A percentile compares a stretch with the other conserved stretches of the same genome.
These are phyloP conservation scores for Ophiobolus disseminans DNA, from an alignment of 2,329 filamentous ascomycete species.

Conservation along the genomic window DNA sequence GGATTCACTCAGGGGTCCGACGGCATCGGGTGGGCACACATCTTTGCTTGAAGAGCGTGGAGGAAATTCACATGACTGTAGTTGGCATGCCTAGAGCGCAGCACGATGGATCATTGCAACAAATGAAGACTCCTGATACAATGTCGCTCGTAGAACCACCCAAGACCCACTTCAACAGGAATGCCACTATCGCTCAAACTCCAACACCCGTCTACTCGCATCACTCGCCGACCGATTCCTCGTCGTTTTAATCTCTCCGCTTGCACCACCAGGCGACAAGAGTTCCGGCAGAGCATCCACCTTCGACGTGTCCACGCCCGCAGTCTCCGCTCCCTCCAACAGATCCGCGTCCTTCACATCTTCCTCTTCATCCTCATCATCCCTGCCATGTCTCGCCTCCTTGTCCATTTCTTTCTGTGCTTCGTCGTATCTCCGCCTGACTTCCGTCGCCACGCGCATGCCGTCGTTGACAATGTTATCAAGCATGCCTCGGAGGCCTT, in stretches of 20 bases:
- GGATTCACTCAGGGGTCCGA: no score
- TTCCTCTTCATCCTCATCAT: constrained; percentile 69
- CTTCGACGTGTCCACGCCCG: constrained; percentile 47
- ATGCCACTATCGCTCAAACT: constrained; percentile 49
- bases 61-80: no score
- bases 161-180: no score
- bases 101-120: no score
- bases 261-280: constrained; percentile 24
- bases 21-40: no score
- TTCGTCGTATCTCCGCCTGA: constrained; percentile 91
- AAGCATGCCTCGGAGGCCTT: constrained; percentile 87
- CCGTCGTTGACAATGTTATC: constrained; percentile 98
- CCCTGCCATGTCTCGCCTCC: constrained; percentile 66
- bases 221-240: constrained; percentile 43
- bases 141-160: no score
- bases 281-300: constrained; percentile 24
- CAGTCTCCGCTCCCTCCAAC: constrained; percentile 59
- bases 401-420: constrained; percentile 90
- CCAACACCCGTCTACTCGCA: constrained; percentile 45
- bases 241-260: constrained; percentile 35
- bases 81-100: no score
- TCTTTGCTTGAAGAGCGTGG: no score
- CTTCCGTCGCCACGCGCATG: constrained; percentile 93
- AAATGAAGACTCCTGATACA: no score
- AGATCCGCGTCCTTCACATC: constrained; percentile 55